Evolutionary conservation across 2,329 filamentous ascomycete genomes (phyloP).

Genomic region (Teratosphaeria destructans): DNA sequence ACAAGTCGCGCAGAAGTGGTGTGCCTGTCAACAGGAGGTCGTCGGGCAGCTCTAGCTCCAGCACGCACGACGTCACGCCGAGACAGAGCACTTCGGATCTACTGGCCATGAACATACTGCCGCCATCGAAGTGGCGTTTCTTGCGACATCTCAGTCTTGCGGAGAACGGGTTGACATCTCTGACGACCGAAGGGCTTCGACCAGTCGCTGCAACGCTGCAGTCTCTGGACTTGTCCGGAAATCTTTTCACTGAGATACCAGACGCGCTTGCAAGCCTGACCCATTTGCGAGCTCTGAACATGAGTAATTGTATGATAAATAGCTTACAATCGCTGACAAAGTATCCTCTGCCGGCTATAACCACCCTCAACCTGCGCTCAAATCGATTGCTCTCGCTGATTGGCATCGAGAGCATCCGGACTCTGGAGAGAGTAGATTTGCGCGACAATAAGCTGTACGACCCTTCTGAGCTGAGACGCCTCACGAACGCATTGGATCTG

Average conservation of each 20-base stretch:
- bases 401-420: constrained; percentile 79
- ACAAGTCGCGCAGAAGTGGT: constrained; percentile 54
- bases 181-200: constrained; percentile 63
- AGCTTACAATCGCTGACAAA: constrained; percentile 78
- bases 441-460: constrained; percentile 87
- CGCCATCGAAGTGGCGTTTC: constrained; percentile 88
- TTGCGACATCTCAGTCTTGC: constrained; percentile 82
- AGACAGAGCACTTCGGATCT: constrained; percentile 69
- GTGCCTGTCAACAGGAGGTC: constrained; percentile 63
- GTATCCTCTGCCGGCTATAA: constrained; percentile 85
- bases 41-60: constrained; percentile 87
- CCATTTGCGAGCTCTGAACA: constrained; percentile 79
- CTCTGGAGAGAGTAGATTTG: constrained; percentile 80
- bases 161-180: constrained; percentile 78
- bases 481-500: constrained; percentile 85
- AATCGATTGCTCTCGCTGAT: constrained; percentile 82
- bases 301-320: constrained; percentile 96
- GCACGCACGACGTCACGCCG: constrained; percentile 44
- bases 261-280: constrained; percentile 80
- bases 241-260: constrained; percentile 88
- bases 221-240: constrained; percentile 84
- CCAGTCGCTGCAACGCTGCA: constrained; percentile 81
- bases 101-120: constrained; percentile 59
- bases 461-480: constrained; percentile 75
- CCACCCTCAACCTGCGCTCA: constrained; percentile 77